Conservation (phyloP, 345 rosid genomes). For the Melaleuca quinquenervia region DNA sequence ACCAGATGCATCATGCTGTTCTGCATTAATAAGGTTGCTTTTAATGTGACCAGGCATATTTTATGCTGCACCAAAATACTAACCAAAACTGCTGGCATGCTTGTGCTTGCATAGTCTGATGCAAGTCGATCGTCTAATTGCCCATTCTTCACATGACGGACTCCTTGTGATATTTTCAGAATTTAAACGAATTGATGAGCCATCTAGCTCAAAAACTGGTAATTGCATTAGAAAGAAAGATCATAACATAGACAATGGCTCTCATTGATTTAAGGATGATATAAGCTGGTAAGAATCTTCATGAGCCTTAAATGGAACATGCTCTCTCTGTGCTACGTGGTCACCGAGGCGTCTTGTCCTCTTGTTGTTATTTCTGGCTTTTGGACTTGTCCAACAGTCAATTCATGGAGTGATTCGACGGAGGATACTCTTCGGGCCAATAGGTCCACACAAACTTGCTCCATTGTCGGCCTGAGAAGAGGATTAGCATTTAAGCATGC, state of each 20-base stretch:
- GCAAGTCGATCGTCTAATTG: background rate
- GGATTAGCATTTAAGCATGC: slow-evolving; percentile 9
- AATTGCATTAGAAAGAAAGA: background rate
- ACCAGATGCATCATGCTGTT: background rate
- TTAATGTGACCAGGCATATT: background rate
- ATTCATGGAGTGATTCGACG: background rate
- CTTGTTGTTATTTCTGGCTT: background rate
- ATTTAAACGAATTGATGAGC: background rate
- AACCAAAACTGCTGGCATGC: background rate
- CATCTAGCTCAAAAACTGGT: background rate
- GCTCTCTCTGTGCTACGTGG: background rate
- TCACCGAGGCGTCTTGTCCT: background rate
- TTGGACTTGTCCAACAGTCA: slow-evolving; percentile 17
- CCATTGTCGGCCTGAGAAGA: slow-evolving; percentile 18
- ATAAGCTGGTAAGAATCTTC: background rate
- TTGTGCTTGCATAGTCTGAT: background rate
- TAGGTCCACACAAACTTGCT: slow-evolving; percentile 5
- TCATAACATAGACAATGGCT: background rate
- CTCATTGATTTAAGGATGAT: background rate
- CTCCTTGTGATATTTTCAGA: background rate
- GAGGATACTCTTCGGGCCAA: background rate
- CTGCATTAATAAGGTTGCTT: background rate
- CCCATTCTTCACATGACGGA: background rate
- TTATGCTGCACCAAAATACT: background rate
- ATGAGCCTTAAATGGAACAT: background rate